Base-by-base conservation (phyloP, 2,329 filamentous ascomycete genomes). In the Didymellaceae sp. region DNA sequence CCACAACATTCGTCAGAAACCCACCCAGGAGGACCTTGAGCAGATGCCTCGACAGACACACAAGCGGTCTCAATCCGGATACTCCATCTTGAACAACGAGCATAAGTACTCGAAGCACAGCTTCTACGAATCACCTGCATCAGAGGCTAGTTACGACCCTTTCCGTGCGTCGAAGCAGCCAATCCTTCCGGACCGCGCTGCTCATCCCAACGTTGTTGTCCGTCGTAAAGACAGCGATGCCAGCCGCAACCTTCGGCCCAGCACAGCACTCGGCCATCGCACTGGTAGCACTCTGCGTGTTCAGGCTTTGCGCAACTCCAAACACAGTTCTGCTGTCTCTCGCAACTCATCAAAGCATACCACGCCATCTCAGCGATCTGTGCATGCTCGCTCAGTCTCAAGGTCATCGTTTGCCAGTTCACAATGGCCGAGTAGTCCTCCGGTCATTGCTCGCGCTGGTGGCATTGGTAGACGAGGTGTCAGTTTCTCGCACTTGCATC, bases 61-160 rank as follows among this genome's bases (percentile, higher is more conserved):
- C 50, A 69, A 72, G 41, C 78, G 78, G 35, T 77, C 78, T 6
- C 75, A 80, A 38, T 84, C 82, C 4, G 78, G 80, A 33, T 83
- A 80, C 58, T 84, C 82, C 1, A 80, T 83, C 44, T 72, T 82
- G 46, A 82, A 82, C 26, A 78, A 83, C 47, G 78, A 80, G 45
- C 78, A 80, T 59, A 73, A 80, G 43, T 74, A 75, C 37, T 75
- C 73, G 1, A 76, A 77, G 39, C 75, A 78, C 52, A 79, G 75
- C 52, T 79, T 82, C 42, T 75, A 77, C 30, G 79, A 80, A 47
- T 76, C 80, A 67, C 79, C 65, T 60, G 55, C 58, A 7, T 83
- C 67, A 32, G 74, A 80, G 52, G 76, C 82, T 56, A 94, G 88
- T 71, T 96, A 96, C 62, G 92, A 96, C 69, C 91, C 91, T 0